Conservation (phyloP, 768 basidiomycete genomes). For the Tylopilus plumbeoviolaceoides region DNA sequence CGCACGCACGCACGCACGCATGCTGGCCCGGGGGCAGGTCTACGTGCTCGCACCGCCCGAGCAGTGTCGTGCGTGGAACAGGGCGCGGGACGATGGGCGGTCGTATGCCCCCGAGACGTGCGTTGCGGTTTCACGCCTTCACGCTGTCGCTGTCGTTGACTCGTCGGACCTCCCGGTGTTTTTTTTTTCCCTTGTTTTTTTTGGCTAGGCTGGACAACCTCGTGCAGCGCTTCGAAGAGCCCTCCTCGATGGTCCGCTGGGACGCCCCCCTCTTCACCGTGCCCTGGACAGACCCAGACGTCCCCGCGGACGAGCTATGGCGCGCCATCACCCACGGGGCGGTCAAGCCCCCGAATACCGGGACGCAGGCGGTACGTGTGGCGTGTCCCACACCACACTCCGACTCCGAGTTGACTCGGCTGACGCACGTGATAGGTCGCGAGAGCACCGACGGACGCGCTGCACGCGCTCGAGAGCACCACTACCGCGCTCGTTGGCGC, state of each 20-base stretch:
- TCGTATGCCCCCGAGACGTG: conserved; percentile 74
- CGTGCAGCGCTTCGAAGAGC: conserved; percentile 88
- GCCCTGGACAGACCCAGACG: conserved; percentile 63
- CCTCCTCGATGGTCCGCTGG: conserved; percentile 98
- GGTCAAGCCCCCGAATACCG: conserved; percentile 85
- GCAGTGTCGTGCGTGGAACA: conserved; percentile 76
- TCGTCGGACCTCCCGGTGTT: too few relatives aligned
- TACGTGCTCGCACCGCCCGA: conserved; percentile 74
- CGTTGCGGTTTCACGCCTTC: background rate
- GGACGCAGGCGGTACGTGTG: conserved; percentile 61
- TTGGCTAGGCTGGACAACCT: conserved; percentile 35
- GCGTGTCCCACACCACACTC: too few relatives aligned
- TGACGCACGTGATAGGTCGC: conserved; percentile 46
- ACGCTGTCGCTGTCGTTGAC: too few relatives aligned
- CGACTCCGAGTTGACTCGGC: too few relatives aligned
- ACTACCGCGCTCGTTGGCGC: conserved; percentile 66
- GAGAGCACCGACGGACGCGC: conserved; percentile 84
- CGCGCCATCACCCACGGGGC: conserved; percentile 71
- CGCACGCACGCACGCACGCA: too few relatives aligned
- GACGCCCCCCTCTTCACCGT: conserved; percentile 93
- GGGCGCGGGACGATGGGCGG: conserved; percentile 39
- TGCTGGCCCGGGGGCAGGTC: conserved; percentile 43
- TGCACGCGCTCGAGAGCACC: conserved; percentile 81
- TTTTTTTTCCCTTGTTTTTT: too few relatives aligned
- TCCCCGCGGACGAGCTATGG: conserved; percentile 74